Percentiles rank a stretch among this genome's conserved stretches.
Evolutionary conservation across 2,329 filamentous ascomycete species (phyloP).

Genomic region (Paecilomyces niveus): DNA sequence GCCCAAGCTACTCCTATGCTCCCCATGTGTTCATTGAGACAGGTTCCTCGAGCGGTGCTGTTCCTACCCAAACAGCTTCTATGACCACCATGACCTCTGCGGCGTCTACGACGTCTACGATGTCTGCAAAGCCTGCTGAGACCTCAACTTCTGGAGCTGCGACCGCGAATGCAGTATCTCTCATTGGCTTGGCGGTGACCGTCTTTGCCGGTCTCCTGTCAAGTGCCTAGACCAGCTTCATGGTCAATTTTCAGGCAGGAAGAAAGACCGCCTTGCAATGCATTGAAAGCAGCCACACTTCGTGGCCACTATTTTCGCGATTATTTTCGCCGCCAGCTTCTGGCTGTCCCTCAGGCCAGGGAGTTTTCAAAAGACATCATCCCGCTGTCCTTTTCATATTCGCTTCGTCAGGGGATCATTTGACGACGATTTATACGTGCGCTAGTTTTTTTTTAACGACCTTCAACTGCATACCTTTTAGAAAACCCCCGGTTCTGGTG

Average conservation of each 20-base stretch:
- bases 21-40: conserved; percentile 20
- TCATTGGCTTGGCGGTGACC: conserved; percentile 12
- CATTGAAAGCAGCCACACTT: no score
- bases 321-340: neutral
- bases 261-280: no score
- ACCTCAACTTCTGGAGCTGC: conserved; percentile 7
- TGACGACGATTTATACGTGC: neutral
- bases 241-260: no score
- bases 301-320: no score
- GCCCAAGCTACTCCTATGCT: conserved; percentile 20
- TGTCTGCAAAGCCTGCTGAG: conserved; percentile 2
- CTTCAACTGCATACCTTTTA: neutral
- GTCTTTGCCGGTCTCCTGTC: conserved; percentile 8
- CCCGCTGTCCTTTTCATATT: neutral
- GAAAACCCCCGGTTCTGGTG: neutral
- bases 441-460: conserved; percentile 2
- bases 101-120: conserved; percentile 2
- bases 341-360: neutral
- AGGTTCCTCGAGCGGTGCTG: neutral
- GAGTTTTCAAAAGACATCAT: neutral
- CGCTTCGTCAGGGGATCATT: neutral
- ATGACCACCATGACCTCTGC: conserved; percentile 8
- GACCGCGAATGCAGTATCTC: conserved; percentile 8
- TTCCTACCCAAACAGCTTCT: conserved; percentile 1
- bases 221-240: neutral